Evolutionary conservation across 1,284 basidiomycete genomes (phyloP).

Genomic region (Ganoderma sinense): DNA sequence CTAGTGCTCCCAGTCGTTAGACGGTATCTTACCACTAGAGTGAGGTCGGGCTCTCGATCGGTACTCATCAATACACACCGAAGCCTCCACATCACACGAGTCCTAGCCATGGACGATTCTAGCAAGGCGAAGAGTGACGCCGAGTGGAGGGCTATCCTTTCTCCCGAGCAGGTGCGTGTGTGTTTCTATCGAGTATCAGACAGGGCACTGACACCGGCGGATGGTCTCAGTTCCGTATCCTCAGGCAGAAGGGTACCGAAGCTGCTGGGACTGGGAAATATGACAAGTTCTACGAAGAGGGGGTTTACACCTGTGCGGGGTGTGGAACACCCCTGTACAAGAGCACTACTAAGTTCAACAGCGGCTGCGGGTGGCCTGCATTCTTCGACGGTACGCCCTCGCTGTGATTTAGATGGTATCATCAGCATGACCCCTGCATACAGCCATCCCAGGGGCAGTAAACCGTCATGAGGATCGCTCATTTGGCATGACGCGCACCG

Average conservation of each 20-base stretch:
- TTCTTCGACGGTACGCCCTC: slow-evolving; percentile 83
- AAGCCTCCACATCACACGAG: slow-evolving; percentile 17
- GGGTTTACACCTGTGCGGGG: slow-evolving; percentile 79
- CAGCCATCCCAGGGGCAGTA: slow-evolving; percentile 93
- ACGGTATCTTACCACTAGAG: background rate
- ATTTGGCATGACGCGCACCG: slow-evolving; percentile 67
- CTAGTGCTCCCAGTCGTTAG: slow-evolving; percentile 13
- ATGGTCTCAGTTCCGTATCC: slow-evolving; percentile 75
- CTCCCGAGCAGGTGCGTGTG: slow-evolving; percentile 76
- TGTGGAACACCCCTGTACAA: slow-evolving; percentile 83
- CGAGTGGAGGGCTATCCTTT: slow-evolving; percentile 90
- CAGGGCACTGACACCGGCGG: background rate
- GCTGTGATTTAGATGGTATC: background rate
- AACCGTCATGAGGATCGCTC: slow-evolving; percentile 69
- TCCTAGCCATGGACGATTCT: slow-evolving; percentile 23
- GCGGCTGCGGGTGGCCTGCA: slow-evolving; percentile 97
- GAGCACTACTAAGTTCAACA: slow-evolving; percentile 91
- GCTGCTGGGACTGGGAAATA: slow-evolving; percentile 79
- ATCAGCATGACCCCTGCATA: background rate
- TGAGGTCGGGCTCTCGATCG: background rate
- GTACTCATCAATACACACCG: slow-evolving; percentile 1
- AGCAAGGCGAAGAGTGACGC: slow-evolving; percentile 65
- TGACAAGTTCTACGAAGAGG: slow-evolving; percentile 70
- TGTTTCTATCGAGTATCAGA: background rate
- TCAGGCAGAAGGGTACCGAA: slow-evolving; percentile 92